Evolutionary conservation across 805 yeast species (phyloP), one percentile per base, ranked within the genome.

Genomic region (Blastobotrys mokoenaii): DNA sequence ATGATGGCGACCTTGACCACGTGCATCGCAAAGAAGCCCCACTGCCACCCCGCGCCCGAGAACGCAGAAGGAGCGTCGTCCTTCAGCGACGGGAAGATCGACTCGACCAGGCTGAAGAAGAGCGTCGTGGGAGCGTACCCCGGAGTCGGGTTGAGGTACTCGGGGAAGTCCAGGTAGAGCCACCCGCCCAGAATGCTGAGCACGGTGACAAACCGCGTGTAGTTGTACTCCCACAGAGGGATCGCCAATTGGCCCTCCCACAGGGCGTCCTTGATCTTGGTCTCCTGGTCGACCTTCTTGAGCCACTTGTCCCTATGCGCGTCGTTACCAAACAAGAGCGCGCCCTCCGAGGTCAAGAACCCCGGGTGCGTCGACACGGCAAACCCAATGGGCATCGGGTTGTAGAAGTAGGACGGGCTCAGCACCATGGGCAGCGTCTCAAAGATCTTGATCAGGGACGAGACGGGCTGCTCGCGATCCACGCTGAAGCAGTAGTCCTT

Each of bases 161-260:
- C 96, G 1, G 98, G 98, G 61, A 93, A 72, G 67, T 93, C 97
- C 1, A 95, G 80, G 64, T 89, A 93, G 48, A 93, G 73, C 97
- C 98, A 93, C 14, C 67, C 65, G 8, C 74, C 43, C 14, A 68
- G 43, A 3, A 67, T 46, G 11, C 52, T 37, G 35, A 56, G 31
- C 2, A 58, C 54, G 3, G 52, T 43, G 35, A 56, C 1, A 30
- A 70, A 53, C 27, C 69, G 56, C 12, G 48, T 37, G 14, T 46
- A 40, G 52, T 71, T 67, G 51, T 64, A 72, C 25, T 68, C 71
- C 88, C 94, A 86, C 20, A 70, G 63, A 3, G 96, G 96, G 15
- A 82, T 57, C 47, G 93, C 69, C 63, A 93, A 74, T 69, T 90
- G 97, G 32, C 96, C 96, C 14, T 96, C 96, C 86, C 94, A 82